These are phyloP conservation scores for Mediolabrus comicus DNA, from an alignment of 108 stramenopile genomes.

Conservation along the genomic window DNA sequence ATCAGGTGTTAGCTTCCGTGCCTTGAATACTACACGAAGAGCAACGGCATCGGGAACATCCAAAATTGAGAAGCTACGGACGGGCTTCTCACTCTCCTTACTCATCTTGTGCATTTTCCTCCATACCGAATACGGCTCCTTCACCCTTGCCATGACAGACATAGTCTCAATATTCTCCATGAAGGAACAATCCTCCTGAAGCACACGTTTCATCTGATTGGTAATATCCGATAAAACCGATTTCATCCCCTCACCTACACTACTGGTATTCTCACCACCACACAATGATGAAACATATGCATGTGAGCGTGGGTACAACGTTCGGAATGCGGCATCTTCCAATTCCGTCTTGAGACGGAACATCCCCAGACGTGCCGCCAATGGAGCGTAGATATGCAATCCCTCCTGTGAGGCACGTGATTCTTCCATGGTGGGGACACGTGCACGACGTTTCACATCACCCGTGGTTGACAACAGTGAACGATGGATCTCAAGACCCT, in stretches of 20 bases:
- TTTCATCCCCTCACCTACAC: slow-evolving; percentile 56
- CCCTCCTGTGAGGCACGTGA: slow-evolving; percentile 71
- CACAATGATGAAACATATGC: slow-evolving; percentile 48
- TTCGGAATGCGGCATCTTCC: slow-evolving; percentile 81
- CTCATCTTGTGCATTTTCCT: slow-evolving; percentile 73
- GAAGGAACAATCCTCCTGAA: slow-evolving; percentile 66
- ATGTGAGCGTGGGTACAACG: slow-evolving; percentile 70
- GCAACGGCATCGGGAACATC: slow-evolving; percentile 85
- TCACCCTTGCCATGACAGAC: slow-evolving; percentile 70
- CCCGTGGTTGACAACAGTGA: not conserved
- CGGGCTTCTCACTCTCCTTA: slow-evolving; percentile 44
- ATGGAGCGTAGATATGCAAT: slow-evolving; percentile 76
- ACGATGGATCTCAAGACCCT: slow-evolving; percentile 43
- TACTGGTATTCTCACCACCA: slow-evolving; percentile 19
- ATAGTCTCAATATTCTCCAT: slow-evolving; percentile 54
- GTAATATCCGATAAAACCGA: slow-evolving; percentile 58
- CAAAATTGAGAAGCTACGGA: slow-evolving; percentile 33
- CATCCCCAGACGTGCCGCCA: slow-evolving; percentile 82
- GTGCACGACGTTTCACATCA: not conserved
- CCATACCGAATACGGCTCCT: slow-evolving; percentile 83
- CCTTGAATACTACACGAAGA: slow-evolving; percentile 72
- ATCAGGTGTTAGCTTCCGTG: slow-evolving; percentile 50
- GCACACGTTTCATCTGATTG: slow-evolving; percentile 52
- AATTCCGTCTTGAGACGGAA: slow-evolving; percentile 86
- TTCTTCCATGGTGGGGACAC: slow-evolving; percentile 33